Evolutionary conservation across 192 early-diverging fungal genomes (phyloP).

Genomic region (Linnemannia hyalina): DNA sequence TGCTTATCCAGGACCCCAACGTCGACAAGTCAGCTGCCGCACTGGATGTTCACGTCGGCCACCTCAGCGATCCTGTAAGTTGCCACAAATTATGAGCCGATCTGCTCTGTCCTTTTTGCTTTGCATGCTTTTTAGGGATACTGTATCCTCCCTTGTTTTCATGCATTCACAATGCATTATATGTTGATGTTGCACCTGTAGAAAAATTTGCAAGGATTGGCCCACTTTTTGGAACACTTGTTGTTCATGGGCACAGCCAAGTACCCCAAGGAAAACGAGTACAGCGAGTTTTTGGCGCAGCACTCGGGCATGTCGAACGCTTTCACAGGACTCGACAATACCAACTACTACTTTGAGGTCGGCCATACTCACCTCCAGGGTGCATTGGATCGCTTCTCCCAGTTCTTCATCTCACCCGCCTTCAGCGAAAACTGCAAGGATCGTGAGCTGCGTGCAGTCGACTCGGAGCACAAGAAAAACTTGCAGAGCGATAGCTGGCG

Average conservation of each 20-base stretch:
- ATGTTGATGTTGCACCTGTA: constrained; percentile 24
- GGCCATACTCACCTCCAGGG: constrained; percentile 69
- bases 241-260: constrained; percentile 77
- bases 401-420: constrained; percentile 95
- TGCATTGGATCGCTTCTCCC: constrained; percentile 79
- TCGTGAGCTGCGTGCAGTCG: constrained; percentile 93
- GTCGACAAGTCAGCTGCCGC: constrained; percentile 86
- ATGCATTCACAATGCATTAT: not conserved
- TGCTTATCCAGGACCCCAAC: constrained; percentile 77
- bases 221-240: constrained; percentile 88
- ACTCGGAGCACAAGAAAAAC: constrained; percentile 98
- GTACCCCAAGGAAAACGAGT: constrained; percentile 89
- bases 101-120: not conserved
- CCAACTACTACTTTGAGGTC: constrained; percentile 93
- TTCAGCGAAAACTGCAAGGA: constrained; percentile 92
- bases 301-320: constrained; percentile 88
- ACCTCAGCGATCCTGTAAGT: constrained; percentile 80
- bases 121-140: not conserved
- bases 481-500: constrained; percentile 93
- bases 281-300: constrained; percentile 75
- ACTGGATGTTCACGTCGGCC: constrained; percentile 87
- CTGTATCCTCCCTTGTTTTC: not conserved
- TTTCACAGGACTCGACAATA: constrained; percentile 81
- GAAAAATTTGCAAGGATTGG: constrained; percentile 81
- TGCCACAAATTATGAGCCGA: not conserved